A percentile compares a stretch with the other conserved stretches of the same genome.
Evolutionary conservation across 192 early-diverging fungal species (phyloP).

Genomic region (Anaeromyces robustus): DNA sequence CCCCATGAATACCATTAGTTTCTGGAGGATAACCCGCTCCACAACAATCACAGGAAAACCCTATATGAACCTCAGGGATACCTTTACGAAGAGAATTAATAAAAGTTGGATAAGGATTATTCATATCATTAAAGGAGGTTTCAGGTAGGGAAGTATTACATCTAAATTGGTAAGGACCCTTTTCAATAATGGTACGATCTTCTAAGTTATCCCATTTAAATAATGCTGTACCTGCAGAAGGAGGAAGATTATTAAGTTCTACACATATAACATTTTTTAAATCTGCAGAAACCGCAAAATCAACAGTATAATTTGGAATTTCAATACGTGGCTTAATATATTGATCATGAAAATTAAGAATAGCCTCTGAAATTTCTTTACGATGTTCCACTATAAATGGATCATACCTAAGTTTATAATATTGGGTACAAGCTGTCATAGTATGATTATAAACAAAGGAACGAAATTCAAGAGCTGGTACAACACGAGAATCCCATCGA

Average conservation of each 20-base stretch:
- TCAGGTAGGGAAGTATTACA: not conserved
- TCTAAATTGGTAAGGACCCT: not conserved
- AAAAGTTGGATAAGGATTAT: not conserved
- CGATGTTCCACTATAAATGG: not conserved
- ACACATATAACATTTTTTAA: not conserved
- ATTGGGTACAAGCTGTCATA: not conserved
- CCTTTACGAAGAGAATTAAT: not conserved
- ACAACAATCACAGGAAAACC: not conserved
- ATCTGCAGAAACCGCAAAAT: not conserved
- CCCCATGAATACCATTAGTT: not conserved
- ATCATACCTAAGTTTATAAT: not conserved
- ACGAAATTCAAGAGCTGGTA: not conserved
- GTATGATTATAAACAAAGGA: not conserved
- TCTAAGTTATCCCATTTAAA: not conserved
- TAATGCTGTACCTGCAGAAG: not conserved
- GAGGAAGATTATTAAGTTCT: not conserved
- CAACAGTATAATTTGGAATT: not conserved
- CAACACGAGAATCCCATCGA: not conserved
- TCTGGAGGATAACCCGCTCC: not conserved
- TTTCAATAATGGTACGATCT: not conserved
- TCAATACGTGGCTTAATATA: not conserved
- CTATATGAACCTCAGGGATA: not conserved
- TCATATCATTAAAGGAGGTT: not conserved
- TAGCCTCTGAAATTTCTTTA: not conserved
- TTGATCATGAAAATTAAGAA: not conserved